phyloP scores from a whole-genome alignment of 2,329 filamentous ascomycete species.

The Blumeriella jaapii region DNA sequence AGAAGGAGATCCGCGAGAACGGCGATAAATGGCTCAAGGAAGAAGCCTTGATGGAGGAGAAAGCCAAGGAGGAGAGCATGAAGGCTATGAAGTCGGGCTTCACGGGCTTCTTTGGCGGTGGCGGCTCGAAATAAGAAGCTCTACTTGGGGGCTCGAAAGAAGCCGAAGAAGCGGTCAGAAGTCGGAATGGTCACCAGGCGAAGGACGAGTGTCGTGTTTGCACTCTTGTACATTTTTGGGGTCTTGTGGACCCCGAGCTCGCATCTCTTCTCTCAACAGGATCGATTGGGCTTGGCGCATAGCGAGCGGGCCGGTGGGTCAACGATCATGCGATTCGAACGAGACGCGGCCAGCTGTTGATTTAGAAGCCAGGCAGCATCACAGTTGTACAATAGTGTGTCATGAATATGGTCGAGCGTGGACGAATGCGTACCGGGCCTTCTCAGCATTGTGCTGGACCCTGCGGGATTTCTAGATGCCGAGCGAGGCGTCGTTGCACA shows the following conservation, averaged over 20 bases:
- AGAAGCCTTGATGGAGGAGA: constrained; percentile 79
- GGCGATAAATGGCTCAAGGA: constrained; percentile 94
- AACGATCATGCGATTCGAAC: no score
- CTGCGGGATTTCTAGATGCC: no score
- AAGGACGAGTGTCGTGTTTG: no score
- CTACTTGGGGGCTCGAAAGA: no score
- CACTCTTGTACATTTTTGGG: constrained; percentile 11
- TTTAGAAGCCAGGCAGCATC: constrained; percentile 1
- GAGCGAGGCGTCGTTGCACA: neutral
- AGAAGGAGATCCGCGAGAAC: constrained; percentile 85
- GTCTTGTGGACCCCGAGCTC: constrained; percentile 6
- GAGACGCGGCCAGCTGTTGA: neutral
- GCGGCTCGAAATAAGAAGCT: constrained; percentile 7
- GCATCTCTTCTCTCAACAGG: constrained; percentile 13
- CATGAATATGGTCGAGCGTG: constrained; percentile 5
- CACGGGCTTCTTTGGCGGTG: constrained; percentile 42
- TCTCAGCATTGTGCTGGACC: neutral
- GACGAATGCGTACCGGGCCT: no score
- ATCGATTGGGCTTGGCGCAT: constrained; percentile 7
- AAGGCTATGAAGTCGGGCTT: constrained; percentile 81
- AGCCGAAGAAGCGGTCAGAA: constrained; percentile 2
- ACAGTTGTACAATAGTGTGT: constrained; percentile 18
- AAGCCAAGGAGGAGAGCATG: constrained; percentile 81
- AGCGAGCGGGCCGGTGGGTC: constrained; percentile 4
- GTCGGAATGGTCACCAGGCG: no score